Evolutionary conservation across 2,329 filamentous ascomycete genomes (phyloP), one percentile per base, ranked within the genome.

Genomic region (Zymoseptoria tritici): DNA sequence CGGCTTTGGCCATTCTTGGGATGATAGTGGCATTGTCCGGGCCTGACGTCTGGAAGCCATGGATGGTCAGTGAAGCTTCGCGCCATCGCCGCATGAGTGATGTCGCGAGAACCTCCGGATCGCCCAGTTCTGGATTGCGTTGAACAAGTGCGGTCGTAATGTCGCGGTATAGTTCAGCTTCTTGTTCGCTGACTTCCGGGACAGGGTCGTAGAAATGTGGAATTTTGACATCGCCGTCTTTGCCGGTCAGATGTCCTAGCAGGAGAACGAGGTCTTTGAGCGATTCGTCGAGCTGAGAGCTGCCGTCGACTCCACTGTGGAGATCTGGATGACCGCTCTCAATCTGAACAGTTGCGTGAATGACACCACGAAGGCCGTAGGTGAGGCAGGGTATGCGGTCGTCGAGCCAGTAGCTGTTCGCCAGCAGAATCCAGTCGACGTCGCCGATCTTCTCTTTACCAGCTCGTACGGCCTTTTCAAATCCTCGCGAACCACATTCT

Each of bases 371-470:
- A 6, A 97, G 81, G 1, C 94, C 94, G 63, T 99, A 99, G 0
- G 94, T 99, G 59, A 99, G 78, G 72, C 94, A 99, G 0, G 94
- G 94, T 2, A 95, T 91, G 66, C 95, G 88, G 70, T 99, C 93
- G 71, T 97, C 91, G 1, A 99, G 81, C 94, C 94, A 99, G 78
- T 99, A 99, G 75, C 92, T 97, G 78, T 99, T 99, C 21, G 94
- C 93, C 46, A 99, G 79, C 31, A 99, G 78, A 58, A 99, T 94
- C 80, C 94, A 97, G 75, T 99, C 93, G 2, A 99, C 86, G 9
- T 90, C 81, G 1, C 94, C 94, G 67, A 99, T 96, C 22, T 90
- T 81, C 13, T 87, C 81, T 73, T 96, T 96, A 75, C 94, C 85
- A 63, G 85, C 83, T 66, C 82, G 84, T 16, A 99, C 86, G 0